Evolutionary conservation across 352 stramenopile species (phyloP).

Genomic region (Achlya hypogyna): DNA sequence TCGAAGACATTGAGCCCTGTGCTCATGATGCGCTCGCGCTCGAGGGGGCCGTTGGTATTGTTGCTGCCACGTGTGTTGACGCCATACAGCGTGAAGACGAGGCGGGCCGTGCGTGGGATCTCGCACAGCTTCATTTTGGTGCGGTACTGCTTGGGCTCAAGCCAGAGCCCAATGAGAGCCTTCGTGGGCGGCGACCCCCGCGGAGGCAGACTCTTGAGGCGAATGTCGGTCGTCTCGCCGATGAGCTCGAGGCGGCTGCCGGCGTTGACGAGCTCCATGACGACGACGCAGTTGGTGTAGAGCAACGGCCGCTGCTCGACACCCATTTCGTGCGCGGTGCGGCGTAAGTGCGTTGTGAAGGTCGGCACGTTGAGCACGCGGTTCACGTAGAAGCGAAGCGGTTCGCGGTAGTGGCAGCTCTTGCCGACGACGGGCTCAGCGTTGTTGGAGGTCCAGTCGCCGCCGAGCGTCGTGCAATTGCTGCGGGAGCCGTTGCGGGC

Average conservation of each 20-base stretch:
- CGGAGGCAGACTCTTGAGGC: constrained; percentile 30
- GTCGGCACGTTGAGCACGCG: constrained; percentile 77
- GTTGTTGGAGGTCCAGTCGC: neutral
- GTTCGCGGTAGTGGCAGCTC: constrained; percentile 41
- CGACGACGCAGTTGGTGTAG: constrained; percentile 60
- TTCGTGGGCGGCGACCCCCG: constrained; percentile 42
- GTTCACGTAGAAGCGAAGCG: constrained; percentile 57
- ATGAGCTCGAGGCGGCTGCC: constrained; percentile 57
- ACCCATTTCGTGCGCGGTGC: constrained; percentile 56
- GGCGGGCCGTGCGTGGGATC: constrained; percentile 61
- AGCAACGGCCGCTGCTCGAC: constrained; percentile 41
- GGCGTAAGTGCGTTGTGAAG: constrained; percentile 47
- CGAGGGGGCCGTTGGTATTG: constrained; percentile 25
- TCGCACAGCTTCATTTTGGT: constrained; percentile 69
- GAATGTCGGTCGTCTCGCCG: constrained; percentile 63
- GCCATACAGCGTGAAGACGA: constrained; percentile 64
- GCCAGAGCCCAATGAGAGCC: constrained; percentile 66
- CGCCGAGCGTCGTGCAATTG: constrained; percentile 7
- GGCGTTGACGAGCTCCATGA: constrained; percentile 69
- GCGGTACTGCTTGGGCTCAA: constrained; percentile 62
- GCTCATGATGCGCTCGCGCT: constrained; percentile 66
- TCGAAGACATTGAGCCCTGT: constrained; percentile 78
- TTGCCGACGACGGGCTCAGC: neutral
- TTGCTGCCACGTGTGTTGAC: constrained; percentile 32
- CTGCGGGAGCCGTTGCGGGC: too few species aligned